Percentiles rank a stretch among this genome's conserved stretches.
Conservation (phyloP, 306 rosid species). For the Vigna trinervia region DNA sequence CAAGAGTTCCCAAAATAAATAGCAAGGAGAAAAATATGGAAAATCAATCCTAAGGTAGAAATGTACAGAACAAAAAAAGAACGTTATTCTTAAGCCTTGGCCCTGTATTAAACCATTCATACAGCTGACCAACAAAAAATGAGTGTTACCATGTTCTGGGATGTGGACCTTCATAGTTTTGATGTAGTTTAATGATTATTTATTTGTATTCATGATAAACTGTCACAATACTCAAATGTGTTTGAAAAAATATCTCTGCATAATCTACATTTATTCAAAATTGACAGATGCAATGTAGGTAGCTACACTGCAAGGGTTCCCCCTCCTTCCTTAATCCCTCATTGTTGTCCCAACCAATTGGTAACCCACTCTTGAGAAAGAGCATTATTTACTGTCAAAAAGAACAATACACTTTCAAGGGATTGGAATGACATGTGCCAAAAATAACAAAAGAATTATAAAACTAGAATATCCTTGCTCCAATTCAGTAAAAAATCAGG, state of each 20-base stretch:
- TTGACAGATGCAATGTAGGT: background rate
- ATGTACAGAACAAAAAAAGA: background rate
- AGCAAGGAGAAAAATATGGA: background rate
- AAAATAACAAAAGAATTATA: slow-evolving; percentile 2
- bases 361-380: background rate
- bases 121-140: background rate
- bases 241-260: background rate
- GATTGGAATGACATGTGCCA: slow-evolving; percentile 11
- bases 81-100: background rate
- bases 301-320: background rate
- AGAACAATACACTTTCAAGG: slow-evolving; percentile 16
- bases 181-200: background rate
- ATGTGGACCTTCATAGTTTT: background rate
- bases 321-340: background rate
- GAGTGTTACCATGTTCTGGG: background rate
- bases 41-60: background rate
- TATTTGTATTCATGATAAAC: background rate
- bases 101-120: background rate
- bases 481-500: slow-evolving; percentile 11
- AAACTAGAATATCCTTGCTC: slow-evolving; percentile 5
- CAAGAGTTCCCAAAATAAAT: background rate
- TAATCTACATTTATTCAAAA: slow-evolving; percentile 3
- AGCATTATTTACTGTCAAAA: background rate
- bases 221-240: background rate
- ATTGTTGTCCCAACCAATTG: background rate